A percentile compares a stretch with the other conserved stretches of the same genome.
phyloP scores from a whole-genome alignment of 768 basidiomycete species.

The Suillus lakei region DNA sequence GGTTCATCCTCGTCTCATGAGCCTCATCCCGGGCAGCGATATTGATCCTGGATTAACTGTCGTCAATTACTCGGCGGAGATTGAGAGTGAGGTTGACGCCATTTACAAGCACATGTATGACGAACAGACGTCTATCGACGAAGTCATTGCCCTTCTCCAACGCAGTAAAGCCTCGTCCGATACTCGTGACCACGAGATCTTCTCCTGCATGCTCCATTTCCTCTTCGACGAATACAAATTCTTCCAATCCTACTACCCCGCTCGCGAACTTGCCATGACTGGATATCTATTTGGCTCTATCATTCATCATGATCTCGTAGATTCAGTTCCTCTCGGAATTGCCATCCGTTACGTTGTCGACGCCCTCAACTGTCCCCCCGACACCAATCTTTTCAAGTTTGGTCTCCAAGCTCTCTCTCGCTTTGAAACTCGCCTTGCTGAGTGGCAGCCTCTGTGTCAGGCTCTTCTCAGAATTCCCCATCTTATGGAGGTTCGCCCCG shows the following conservation, averaged over 20 bases:
- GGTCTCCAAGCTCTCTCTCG: constrained; percentile 89
- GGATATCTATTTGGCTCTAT: constrained; percentile 96
- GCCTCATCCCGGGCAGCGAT: constrained; percentile 83
- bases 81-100: constrained; percentile 90
- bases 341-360: constrained; percentile 97
- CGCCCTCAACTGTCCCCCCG: constrained; percentile 87
- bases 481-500: constrained; percentile 84
- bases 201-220: constrained; percentile 99
- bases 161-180: constrained; percentile 83
- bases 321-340: constrained; percentile 93
- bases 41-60: constrained; percentile 91
- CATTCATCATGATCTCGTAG: constrained; percentile 91
- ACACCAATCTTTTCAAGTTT: constrained; percentile 94
- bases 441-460: constrained; percentile 94
- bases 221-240: constrained; percentile 99
- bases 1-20: constrained; percentile 96
- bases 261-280: constrained; percentile 93
- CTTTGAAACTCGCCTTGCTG: constrained; percentile 84
- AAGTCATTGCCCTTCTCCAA: constrained; percentile 88
- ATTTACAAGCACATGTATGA: constrained; percentile 99
- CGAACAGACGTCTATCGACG: constrained; percentile 91
- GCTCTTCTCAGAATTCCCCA: constrained; percentile 87
- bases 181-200: constrained; percentile 90
- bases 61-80: constrained; percentile 84
- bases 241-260: constrained; percentile 95